Conservation (phyloP, 164 flowering plant species). For the Nelumbo lutea region DNA sequence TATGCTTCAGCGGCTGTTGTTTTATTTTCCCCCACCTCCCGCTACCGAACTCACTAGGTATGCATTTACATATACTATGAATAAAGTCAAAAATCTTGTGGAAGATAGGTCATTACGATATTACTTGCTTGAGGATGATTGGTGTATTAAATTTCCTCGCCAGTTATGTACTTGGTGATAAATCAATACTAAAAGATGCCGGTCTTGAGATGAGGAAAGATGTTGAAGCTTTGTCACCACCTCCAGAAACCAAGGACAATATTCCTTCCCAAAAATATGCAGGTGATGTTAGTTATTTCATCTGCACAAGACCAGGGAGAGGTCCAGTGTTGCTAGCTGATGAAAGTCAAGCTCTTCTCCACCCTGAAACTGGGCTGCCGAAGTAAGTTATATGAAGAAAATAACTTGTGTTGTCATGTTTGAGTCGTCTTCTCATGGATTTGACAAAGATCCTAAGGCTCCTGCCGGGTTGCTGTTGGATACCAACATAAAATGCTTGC, state of each 20-base stretch:
- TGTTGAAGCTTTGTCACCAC: constrained; percentile 63
- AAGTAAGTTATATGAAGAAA: constrained; percentile 26
- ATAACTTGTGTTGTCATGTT: constrained; percentile 2
- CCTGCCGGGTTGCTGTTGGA: too few species aligned
- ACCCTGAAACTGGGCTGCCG: constrained; percentile 76
- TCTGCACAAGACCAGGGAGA: constrained; percentile 87
- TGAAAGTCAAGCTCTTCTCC: constrained; percentile 63
- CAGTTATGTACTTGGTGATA: constrained; percentile 87
- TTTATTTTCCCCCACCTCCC: constrained; percentile 53
- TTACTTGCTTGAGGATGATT: neutral
- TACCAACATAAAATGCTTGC: too few species aligned
- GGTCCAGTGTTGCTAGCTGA: constrained; percentile 72
- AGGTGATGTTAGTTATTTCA: constrained; percentile 87
- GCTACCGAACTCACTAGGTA: constrained; percentile 47
- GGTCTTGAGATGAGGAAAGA: constrained; percentile 56
- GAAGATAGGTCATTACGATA: neutral
- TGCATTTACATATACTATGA: neutral
- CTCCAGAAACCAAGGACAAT: constrained; percentile 62
- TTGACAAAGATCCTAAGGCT: neutral
- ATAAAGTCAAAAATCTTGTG: neutral
- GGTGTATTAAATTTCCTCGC: constrained; percentile 6
- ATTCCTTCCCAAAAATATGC: constrained; percentile 32
- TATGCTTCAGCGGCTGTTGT: constrained; percentile 59
- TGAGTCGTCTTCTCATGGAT: neutral
- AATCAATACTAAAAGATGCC: constrained; percentile 75